Base-by-base conservation (phyloP, 768 basidiomycete genomes). In the Mycena belliarum region DNA sequence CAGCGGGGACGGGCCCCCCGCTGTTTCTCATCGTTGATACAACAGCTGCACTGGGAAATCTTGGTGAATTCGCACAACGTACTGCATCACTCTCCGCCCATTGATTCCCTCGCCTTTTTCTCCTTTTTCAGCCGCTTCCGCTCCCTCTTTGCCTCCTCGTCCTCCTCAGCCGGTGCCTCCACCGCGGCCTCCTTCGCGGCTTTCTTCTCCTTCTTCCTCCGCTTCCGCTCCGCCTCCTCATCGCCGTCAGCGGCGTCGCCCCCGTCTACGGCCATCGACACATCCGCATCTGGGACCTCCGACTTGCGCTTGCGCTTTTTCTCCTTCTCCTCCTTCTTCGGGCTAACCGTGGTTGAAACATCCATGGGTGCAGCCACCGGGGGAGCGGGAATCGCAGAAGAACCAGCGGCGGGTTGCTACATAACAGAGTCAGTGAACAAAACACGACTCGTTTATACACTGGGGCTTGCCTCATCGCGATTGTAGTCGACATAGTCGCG, bases 401-500 rank as follows among this genome's bases (percentile, higher is more conserved):
- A 68, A 21, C 79, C 73, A n/a, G 79, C 71, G 12, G 70, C 60
- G 45, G 77, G 72, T 59, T 77, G 75, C 73, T 78, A 60, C 57
- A 55, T 14, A 42, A 40, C 38, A 37, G 35, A 11, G 41, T 52
- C 49, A 65, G 25, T 51, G 59, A 62, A 55, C 46, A 25, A 59
- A 41, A 44, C 26, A 12, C 20, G 63, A n/a, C 15, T 29, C 57
- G 59, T 21, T 52, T 57, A 37, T 41, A 48, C 35, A 32, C 58
- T 33, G 46, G 58, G 21, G 65, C 69, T 47, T 69, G 63, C 65
- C 62, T 77, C 73, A 46, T 89, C 89, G 44, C 89, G 86, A 61
- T 81, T 88, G 73, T 96, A 98, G 71, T 99, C 97, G 51, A 96
- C 83, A 70, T 99, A 98, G 68, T 93, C 92, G 58, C 86, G 83